phyloP scores from a whole-genome alignment of 352 stramenopile species.

The Albugo candida region DNA sequence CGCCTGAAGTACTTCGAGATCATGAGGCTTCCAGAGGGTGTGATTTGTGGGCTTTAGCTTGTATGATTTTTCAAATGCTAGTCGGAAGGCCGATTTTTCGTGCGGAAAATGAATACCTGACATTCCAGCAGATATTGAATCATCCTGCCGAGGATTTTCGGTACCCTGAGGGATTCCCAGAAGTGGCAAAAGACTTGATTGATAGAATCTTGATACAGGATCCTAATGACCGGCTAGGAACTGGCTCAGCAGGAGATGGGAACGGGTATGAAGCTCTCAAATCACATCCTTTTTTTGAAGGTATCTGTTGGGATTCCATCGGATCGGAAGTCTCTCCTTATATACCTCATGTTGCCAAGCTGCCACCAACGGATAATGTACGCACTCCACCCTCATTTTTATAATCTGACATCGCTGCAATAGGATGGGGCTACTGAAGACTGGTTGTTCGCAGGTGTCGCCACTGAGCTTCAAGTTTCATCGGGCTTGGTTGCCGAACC shows the following conservation, averaged over 20 bases:
- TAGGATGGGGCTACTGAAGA: slow-evolving; percentile 75
- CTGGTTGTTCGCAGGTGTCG: slow-evolving; percentile 74
- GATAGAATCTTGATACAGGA: slow-evolving; percentile 66
- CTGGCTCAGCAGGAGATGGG: slow-evolving; percentile 43
- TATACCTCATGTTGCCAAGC: slow-evolving; percentile 25
- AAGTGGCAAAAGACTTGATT: slow-evolving; percentile 47
- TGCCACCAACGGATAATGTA: slow-evolving; percentile 55
- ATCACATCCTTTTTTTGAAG: slow-evolving; percentile 66
- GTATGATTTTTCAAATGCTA: slow-evolving; percentile 83
- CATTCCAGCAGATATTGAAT: slow-evolving; percentile 80
- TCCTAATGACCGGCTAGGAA: slow-evolving; percentile 39
- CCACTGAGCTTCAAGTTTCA: slow-evolving; percentile 71
- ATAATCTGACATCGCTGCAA: neutral
- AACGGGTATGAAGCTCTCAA: slow-evolving; percentile 60
- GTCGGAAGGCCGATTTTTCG: slow-evolving; percentile 70
- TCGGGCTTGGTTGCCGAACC: slow-evolving; percentile 55
- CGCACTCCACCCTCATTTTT: neutral
- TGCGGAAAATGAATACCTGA: slow-evolving; percentile 81
- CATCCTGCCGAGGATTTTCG: slow-evolving; percentile 58
- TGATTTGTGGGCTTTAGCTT: slow-evolving; percentile 82
- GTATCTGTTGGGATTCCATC: slow-evolving; percentile 48
- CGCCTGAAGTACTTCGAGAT: slow-evolving; percentile 77
- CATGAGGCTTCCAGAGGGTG: slow-evolving; percentile 61
- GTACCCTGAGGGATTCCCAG: slow-evolving; percentile 37
- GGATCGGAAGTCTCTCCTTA: slow-evolving; percentile 31